Base-by-base conservation (phyloP, 2,329 filamentous ascomycete genomes). In the Aureobasidium melanogenum region DNA sequence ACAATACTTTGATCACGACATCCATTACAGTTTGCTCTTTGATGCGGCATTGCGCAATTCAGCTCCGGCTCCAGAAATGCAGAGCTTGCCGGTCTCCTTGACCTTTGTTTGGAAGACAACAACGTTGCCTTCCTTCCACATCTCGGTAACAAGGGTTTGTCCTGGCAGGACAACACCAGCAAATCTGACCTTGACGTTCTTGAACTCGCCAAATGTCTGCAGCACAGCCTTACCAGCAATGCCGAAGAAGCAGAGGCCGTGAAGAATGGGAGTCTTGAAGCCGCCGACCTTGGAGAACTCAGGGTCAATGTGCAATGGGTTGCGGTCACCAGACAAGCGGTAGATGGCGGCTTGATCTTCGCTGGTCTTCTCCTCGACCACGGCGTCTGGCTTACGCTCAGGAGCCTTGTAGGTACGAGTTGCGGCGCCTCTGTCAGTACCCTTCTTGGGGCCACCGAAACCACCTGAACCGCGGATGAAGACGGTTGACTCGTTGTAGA, bases 221-320 rank as follows among this genome's bases (percentile, higher is more conserved):
- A 92, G 88, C 41, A 99, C 85, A 63, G 93, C 91, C 82, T 96
- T 97, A 66, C 88, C 90, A 17, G 89, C 87, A 66, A 97, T 85
- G 67, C 94, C 94, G 70, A 99, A 93, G 73, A 87, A 94, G 83
- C 91, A 96, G 39, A 99, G 84, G n/a, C 94, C 94, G 79, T 99
- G 94, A 59, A 99, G 81, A 72, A 99, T 99, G 14, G 94, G 94
- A 30, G 80, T 84, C 77, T 94, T 88, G 85, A 99, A 99, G 63
- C 94, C 94, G 63, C 93, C 94, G 68, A 96, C 87, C 79, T 94
- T 94, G 77, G 90, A 90, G 76, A 99, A 97, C 54, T 85, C 83
- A 1, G 94, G 94, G 75, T 99, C 94, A 64, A 99, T 88, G 79
- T 99, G 94, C 1, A 99, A 85, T 15, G 94, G 94, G 80, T 99